Base-by-base conservation (phyloP, 192 early-diverging fungal genomes). In the Mortierella claussenii region DNA sequence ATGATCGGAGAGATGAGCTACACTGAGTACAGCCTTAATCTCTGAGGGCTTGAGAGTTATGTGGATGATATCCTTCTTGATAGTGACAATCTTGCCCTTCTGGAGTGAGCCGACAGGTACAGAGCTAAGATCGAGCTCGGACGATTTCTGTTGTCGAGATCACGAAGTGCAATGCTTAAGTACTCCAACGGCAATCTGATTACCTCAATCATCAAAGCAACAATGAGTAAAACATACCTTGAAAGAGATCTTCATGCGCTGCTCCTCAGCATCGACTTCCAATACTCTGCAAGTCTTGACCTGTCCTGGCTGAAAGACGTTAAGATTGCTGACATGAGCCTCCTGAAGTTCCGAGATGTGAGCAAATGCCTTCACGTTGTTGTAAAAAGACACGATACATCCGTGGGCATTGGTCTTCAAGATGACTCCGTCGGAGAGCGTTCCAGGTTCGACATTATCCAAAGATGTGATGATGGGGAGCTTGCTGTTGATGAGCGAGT, bases 361-460 rank as follows among this genome's bases (percentile, higher is more conserved):
- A 26, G 84, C 86, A 62, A 96, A 85, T 1, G 85, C 93, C 48
- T 78, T 69, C 9, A 93, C 71, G 46, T 90, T 82, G 80, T 92
- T 89, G 84, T 91, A 98, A 57, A 97, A 95, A 11, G 65, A 56
- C 9, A 96, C 88, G 37, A 95, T 79, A 53, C 88, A 89, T 43
- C 94, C 94, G 36, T 83, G 83, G 11, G 81, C 56, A 34, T 82
- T 85, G 30, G 93, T 80, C 40, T 81, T 69, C 1, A 74, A 60
- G 59, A 96, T 88, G 10, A 88, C 85, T 56, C 93, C 93, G 54
- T 88, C 81, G 7, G 84, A 84, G 27, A 92, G 55, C 15, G 68
- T 78, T 23, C 92, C 94, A 4, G 86, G 81, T 18, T 86, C 69
- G 4, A 86, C 83, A 24, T 83, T 84, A 15, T 85, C 81, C 48